Base-by-base conservation (phyloP, 768 basidiomycete genomes). In the Ramaria sp. region DNA sequence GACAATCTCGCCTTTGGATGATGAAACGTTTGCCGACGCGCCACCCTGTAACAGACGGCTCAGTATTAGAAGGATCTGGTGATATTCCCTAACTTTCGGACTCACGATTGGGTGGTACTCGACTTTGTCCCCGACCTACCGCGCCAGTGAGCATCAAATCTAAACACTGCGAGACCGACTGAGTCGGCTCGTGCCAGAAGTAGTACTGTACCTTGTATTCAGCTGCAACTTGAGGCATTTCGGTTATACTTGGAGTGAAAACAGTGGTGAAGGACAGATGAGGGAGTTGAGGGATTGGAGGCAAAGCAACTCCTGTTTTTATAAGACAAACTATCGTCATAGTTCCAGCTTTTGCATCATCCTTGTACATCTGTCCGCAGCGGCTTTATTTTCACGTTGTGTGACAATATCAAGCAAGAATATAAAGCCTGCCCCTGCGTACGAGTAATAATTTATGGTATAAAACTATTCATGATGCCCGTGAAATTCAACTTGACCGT, bases 51-150 rank as follows among this genome's bases (percentile, higher is more conserved):
- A 22, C 10, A 49, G 13, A 30, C 10, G n/a, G 45, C 33, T 17
- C 27, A 27, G 2, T 13, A 9, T 11, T 49, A 15, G 13, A 15
- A 34, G 2, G 7, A 12, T 13, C 33, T 39, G 6, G 24, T 49
- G 17, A 57, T 20, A 24, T 11, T 22, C 30, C 5, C 33, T 13
- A 20, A 22, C 15, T 11, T 15, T 12, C 19, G 4, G 17, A 37
- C 55, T 13, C 7, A 57, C 55, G 33, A 75, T 69, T 41, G 72
- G 72, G 51, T 72, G 68, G 58, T 76, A 77, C 60, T 75, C 73
- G 61, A 77, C 71, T 57, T 64, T 70, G 59, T 77, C 73, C 53
- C 73, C 74, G 58, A 66, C 60, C 71, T 70, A 47, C 9, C 12
- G 47, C 19, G 19, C 31, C 42, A n/a, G 20, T 39, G 31, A 37